These are phyloP conservation scores for Funneliformis caledonium DNA, from an alignment of 371 early-diverging fungal species.

Conservation along the genomic window DNA sequence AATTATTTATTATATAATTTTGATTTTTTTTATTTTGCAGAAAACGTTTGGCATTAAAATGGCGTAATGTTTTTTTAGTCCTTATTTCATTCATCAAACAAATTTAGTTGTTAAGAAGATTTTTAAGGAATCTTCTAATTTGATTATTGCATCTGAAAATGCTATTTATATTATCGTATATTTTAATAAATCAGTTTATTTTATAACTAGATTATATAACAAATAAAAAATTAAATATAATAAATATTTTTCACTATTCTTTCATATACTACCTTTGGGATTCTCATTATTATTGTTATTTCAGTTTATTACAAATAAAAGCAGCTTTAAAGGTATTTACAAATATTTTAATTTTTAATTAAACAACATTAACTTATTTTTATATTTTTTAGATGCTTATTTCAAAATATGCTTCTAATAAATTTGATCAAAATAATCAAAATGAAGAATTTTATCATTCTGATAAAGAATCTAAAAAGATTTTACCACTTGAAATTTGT, in stretches of 20 bases:
- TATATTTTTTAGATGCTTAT: not conserved
- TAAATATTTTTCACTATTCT: constrained; percentile 14
- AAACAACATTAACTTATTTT: not conserved
- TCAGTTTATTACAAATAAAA: no score
- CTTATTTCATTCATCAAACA: constrained; percentile 2
- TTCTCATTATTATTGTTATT: constrained; percentile 1
- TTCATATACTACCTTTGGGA: constrained; percentile 1
- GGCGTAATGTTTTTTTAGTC: not conserved
- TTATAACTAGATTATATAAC: not conserved
- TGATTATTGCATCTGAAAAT: not conserved
- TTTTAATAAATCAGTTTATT: constrained; percentile 19
- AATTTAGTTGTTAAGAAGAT: constrained; percentile 3
- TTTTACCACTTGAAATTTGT: not conserved
- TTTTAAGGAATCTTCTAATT: constrained; percentile 7
- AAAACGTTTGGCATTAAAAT: not conserved
- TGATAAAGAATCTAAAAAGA: not conserved
- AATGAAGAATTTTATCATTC: not conserved
- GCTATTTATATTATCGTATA: not conserved
- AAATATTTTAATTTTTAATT: not conserved
- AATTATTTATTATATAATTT: not conserved
- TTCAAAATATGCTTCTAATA: not conserved
- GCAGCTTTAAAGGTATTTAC: not conserved
- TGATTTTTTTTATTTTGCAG: not conserved
- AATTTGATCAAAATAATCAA: not conserved
- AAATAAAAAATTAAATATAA: constrained; percentile 14